Base-by-base conservation (phyloP, 257 asterid genomes). In the Datura wrightii region DNA sequence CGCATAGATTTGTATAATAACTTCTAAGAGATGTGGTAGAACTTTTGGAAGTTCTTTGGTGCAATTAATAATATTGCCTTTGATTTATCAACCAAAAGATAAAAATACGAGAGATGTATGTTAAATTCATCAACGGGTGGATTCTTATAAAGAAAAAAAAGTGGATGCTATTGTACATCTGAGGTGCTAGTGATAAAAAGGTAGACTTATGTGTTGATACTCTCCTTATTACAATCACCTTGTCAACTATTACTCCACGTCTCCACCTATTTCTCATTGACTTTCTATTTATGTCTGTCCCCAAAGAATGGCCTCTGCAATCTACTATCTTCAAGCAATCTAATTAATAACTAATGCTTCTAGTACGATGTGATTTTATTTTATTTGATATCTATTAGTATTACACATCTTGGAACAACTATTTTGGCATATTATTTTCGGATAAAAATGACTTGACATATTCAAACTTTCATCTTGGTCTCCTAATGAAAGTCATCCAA, bases 401-500 rank as follows among this genome's bases (percentile, higher is more conserved):
- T 46, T 19, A 10, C 3, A 15, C 60, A 11, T 48, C 81, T 74
- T 31, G 44, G 34, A 74, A 74, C 44, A 19, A 48, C 2, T 24
- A 74, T 50, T 74, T 46, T 19, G 6, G 3, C 60, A 74, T 24
- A 74, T 6, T 46, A 11, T 74, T 74, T 46, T 50, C 34, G 16
- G 80, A 74, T 48, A 44, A 46, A 3, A 72, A 31, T 44, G 41
- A 72, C 10, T 24, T 24, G 6, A 54, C 59, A 74, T 41, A 70
- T 48, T 74, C 81, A 13, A 48, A 50, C 60, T 24, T 24, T 3
- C 42, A 13, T 74, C 59, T 48, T 48, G 81, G 81, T 48, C 24
- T 24, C 81, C 44, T 72, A 56, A 50, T 74, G 60, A 48, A 74
- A 74, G 81, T 48, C 59, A 48, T 74, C 44, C 81, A 46, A 74